Conservation (phyloP, 345 rosid genomes). For the Mallotus nudiflorus region DNA sequence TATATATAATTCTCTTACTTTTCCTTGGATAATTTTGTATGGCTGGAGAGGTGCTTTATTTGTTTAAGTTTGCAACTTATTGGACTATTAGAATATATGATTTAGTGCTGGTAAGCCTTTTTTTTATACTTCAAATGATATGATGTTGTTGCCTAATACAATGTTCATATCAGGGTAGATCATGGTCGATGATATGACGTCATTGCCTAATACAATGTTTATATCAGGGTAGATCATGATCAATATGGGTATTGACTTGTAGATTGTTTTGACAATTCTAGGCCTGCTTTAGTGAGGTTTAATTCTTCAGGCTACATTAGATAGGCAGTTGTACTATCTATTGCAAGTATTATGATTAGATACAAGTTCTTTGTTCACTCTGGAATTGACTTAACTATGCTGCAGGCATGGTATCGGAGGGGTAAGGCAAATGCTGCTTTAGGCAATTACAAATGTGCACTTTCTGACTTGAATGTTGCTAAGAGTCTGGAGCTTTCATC, state of each 20-base stretch:
- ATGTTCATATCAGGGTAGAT: no score
- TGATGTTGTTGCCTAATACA: no score
- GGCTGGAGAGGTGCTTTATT: no score
- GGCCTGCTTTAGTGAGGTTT: background rate
- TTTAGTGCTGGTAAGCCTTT: background rate
- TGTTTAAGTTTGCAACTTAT: background rate
- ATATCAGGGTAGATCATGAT: no score
- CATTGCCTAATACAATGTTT: no score
- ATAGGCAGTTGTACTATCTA: background rate
- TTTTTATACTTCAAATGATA: no score
- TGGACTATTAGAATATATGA: background rate
- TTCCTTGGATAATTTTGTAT: background rate
- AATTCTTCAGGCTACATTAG: background rate
- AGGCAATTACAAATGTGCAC: conserved; percentile 54
- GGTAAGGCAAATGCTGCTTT: conserved; percentile 70
- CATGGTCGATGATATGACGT: no score
- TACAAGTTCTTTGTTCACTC: background rate
- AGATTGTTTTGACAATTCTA: background rate
- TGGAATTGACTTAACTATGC: conserved; percentile 8
- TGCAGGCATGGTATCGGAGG: conserved; percentile 83
- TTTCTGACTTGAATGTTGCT: conserved; percentile 55
- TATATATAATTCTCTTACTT: background rate
- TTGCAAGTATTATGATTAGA: background rate
- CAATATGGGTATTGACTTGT: background rate
- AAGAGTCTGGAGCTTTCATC: conserved; percentile 48